Percentiles rank a stretch among this genome's conserved stretches.
These are phyloP conservation scores for Priceomyces medius DNA, from an alignment of 805 yeast genomes.

Conservation along the genomic window DNA sequence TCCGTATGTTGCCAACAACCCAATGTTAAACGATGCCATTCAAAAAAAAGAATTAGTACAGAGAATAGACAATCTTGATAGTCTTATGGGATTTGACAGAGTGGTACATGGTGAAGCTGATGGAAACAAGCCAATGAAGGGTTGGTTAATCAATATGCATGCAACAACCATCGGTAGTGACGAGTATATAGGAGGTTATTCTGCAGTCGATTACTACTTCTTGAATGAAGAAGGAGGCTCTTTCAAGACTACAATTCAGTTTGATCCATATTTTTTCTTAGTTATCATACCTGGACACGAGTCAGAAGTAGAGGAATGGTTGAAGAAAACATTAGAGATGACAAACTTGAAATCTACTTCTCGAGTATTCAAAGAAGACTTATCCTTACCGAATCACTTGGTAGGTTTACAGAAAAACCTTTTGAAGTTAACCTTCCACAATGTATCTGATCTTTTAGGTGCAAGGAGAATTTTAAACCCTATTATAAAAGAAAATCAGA, in stretches of 20 bases:
- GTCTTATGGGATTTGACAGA: slow-evolving; percentile 85
- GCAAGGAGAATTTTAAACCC: slow-evolving; percentile 74
- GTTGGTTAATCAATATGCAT: slow-evolving; percentile 96
- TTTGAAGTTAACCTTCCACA: slow-evolving; percentile 70
- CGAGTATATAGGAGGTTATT: slow-evolving; percentile 60
- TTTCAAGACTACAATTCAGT: slow-evolving; percentile 80
- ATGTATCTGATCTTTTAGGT: slow-evolving; percentile 66
- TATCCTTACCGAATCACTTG: slow-evolving; percentile 80
- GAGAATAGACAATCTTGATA: slow-evolving; percentile 68
- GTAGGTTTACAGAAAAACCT: slow-evolving; percentile 68
- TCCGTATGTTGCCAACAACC: slow-evolving; percentile 28
- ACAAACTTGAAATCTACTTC: slow-evolving; percentile 52
- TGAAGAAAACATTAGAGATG: slow-evolving; percentile 65
- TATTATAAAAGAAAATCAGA: slow-evolving; percentile 64
- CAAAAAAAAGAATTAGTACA: slow-evolving; percentile 53
- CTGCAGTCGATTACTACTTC: slow-evolving; percentile 94
- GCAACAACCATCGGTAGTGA: slow-evolving; percentile 68
- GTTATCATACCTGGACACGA: slow-evolving; percentile 61
- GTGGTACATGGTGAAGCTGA: slow-evolving; percentile 66
- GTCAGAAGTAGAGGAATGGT: slow-evolving; percentile 80
- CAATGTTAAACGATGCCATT: slow-evolving; percentile 37
- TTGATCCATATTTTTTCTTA: slow-evolving; percentile 84
- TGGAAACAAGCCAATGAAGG: slow-evolving; percentile 51
- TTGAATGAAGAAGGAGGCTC: slow-evolving; percentile 96
- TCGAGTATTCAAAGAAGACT: slow-evolving; percentile 71